These are phyloP conservation scores for Leccinum subgranulosum DNA, from an alignment of 768 basidiomycete genomes.

Conservation along the genomic window DNA sequence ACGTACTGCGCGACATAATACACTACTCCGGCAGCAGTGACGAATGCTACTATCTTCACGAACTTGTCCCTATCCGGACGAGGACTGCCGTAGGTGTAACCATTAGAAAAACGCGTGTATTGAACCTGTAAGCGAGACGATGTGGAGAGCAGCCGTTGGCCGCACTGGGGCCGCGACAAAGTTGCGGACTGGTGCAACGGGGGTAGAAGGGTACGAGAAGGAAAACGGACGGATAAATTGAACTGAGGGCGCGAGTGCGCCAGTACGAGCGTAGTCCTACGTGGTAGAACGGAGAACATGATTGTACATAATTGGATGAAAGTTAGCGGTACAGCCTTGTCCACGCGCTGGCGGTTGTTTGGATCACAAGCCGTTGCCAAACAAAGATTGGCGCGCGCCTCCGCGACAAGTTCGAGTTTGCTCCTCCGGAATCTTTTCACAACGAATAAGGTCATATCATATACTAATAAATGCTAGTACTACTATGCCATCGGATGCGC, in stretches of 20 bases:
- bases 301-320: neutral
- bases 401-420: neutral
- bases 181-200: slow-evolving; percentile 1
- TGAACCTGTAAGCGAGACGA: slow-evolving; percentile 20
- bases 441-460: neutral
- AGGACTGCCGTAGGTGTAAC: neutral
- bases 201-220: neutral
- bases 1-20: slow-evolving; percentile 32
- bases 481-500: neutral
- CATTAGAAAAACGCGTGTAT: slow-evolving; percentile 27
- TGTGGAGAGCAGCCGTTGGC: slow-evolving; percentile 19
- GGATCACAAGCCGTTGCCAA: slow-evolving; percentile 12
- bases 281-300: slow-evolving; percentile 10
- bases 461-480: neutral
- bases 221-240: neutral
- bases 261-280: slow-evolving; percentile 1
- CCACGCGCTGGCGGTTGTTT: neutral
- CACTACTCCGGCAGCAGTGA: slow-evolving; percentile 19
- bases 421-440: neutral
- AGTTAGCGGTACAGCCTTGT: neutral
- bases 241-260: neutral
- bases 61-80: slow-evolving; percentile 9
- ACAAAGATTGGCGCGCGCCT: slow-evolving; percentile 3
- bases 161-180: neutral
- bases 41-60: slow-evolving; percentile 14